These are phyloP conservation scores for Dendrocalamus sinicus DNA, from an alignment of 176 grass and related monocot genomes.

Conservation along the genomic window DNA sequence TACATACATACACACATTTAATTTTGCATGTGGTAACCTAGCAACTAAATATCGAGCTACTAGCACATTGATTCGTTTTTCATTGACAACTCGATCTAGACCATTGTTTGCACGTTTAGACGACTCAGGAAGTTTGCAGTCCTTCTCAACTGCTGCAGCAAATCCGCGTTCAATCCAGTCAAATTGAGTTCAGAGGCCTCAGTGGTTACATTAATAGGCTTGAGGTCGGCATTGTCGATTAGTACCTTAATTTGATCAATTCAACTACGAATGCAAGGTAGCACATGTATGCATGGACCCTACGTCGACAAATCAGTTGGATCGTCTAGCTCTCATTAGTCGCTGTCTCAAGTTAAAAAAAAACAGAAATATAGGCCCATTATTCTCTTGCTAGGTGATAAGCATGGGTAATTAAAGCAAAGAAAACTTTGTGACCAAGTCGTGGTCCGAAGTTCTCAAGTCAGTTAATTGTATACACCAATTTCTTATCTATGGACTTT, in stretches of 20 bases:
- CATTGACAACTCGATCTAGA: background rate
- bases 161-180: background rate
- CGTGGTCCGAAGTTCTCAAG: constrained; percentile 1
- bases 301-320: background rate
- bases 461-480: constrained; percentile 9
- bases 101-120: background rate
- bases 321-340: constrained; percentile 4
- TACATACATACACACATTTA: background rate
- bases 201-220: background rate
- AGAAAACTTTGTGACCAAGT: constrained; percentile 34
- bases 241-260: background rate
- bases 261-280: constrained; percentile 38
- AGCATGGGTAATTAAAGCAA: constrained; percentile 11
- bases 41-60: background rate
- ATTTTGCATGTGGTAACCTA: background rate
- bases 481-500: constrained; percentile 24
- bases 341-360: background rate
- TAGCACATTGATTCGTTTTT: background rate
- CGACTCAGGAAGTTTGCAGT: background rate
- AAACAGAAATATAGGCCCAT: background rate
- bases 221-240: constrained; percentile 9
- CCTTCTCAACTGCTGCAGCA: background rate
- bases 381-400: constrained; percentile 17
- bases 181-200: background rate
- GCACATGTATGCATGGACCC: constrained; percentile 37